These are phyloP conservation scores for Penicillium frequentans DNA, from an alignment of 2,329 filamentous ascomycete species.

Conservation along the genomic window DNA sequence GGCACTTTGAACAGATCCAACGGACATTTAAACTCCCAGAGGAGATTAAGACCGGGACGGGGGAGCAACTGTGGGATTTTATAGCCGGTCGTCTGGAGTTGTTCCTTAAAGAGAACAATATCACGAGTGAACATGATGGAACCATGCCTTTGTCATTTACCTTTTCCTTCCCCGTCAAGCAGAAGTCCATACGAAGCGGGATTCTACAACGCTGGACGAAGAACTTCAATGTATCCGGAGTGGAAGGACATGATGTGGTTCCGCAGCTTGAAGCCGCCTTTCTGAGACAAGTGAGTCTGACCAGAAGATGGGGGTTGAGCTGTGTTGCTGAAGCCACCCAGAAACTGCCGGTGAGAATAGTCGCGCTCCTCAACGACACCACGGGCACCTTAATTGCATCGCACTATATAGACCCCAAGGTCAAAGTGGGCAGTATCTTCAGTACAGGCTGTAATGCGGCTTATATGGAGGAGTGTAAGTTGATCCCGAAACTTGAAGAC, in stretches of 20 bases:
- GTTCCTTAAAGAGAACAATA: constrained; percentile 74
- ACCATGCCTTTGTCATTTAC: constrained; percentile 79
- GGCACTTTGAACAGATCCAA: constrained; percentile 81
- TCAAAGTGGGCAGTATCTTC: constrained; percentile 92
- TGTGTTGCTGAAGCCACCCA: constrained; percentile 33
- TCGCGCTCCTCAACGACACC: constrained; percentile 89
- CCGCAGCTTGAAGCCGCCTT: constrained; percentile 77
- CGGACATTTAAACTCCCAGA: constrained; percentile 85
- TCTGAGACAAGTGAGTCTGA: constrained; percentile 53
- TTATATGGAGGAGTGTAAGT: constrained; percentile 85
- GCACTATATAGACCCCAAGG: constrained; percentile 79
- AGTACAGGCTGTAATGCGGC: constrained; percentile 94
- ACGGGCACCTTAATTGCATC: constrained; percentile 91
- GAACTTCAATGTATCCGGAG: constrained; percentile 83
- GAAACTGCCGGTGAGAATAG: constrained; percentile 80
- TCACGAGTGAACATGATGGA: constrained; percentile 39
- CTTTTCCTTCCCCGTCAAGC: constrained; percentile 85
- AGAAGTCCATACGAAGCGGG: constrained; percentile 81
- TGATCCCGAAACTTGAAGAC: constrained; percentile 82
- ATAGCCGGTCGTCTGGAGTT: constrained; percentile 79
- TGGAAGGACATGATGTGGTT: constrained; percentile 82
- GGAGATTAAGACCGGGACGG: constrained; percentile 74
- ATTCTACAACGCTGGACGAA: constrained; percentile 90
- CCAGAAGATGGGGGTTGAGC: neutral
- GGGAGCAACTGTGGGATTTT: constrained; percentile 82